phyloP scores from a whole-genome alignment of 1,284 basidiomycete genomes.

The Apiotrichum brassicae region DNA sequence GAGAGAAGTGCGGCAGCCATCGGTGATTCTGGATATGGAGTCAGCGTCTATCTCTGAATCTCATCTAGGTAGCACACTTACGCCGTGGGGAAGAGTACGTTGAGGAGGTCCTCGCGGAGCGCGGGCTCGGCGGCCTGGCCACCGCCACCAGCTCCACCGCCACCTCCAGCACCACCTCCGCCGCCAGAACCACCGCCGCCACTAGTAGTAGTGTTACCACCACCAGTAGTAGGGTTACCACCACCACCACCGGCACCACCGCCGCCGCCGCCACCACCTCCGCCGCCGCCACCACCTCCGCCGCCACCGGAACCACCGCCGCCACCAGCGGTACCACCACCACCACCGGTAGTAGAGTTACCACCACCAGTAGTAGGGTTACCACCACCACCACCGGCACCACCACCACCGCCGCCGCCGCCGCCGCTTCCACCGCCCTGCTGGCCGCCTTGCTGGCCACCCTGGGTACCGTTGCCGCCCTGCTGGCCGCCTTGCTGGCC shows the following conservation, averaged over 20 bases:
- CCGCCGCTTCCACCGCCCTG: no score
- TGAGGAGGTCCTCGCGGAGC: background rate
- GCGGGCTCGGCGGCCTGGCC: background rate
- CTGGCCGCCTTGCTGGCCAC: no score
- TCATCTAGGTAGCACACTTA: no score
- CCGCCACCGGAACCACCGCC: background rate
- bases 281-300: background rate
- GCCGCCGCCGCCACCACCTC: background rate
- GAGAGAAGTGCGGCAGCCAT: slow-evolving; percentile 2
- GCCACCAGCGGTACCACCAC: background rate
- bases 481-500: background rate
- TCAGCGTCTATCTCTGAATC: no score
- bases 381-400: no score
- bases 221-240: no score
- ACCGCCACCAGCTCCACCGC: background rate
- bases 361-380: background rate
- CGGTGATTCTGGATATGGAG: slow-evolving; percentile 6
- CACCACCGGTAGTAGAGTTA: background rate
- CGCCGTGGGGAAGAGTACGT: background rate
- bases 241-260: background rate
- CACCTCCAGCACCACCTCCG: background rate
- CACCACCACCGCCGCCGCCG: no score
- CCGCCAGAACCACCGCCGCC: background rate
- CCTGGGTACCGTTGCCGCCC: no score
- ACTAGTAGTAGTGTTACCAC: no score